phyloP scores from a whole-genome alignment of 164 flowering plant genomes.

The Umbellularia californica region DNA sequence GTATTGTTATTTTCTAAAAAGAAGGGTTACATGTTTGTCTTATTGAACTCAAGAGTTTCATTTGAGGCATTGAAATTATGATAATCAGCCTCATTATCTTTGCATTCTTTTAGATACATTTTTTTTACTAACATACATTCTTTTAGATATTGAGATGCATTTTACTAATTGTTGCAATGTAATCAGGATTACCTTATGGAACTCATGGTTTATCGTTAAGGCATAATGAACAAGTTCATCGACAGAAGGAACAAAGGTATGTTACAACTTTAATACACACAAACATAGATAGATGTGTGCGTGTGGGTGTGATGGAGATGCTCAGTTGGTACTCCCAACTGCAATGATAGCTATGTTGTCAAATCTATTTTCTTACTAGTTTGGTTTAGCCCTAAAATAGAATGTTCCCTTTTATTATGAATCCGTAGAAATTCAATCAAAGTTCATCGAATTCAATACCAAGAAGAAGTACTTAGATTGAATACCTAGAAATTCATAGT shows the following conservation, averaged over 20 bases:
- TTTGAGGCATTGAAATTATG: background rate
- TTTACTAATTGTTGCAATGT: slow-evolving; percentile 11
- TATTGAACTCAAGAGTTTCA: background rate
- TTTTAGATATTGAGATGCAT: slow-evolving; percentile 1
- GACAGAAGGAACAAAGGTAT: slow-evolving; percentile 35
- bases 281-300: no score
- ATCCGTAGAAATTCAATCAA: background rate
- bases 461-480: background rate
- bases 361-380: no score
- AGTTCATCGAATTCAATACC: background rate
- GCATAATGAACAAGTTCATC: slow-evolving; percentile 26
- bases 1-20: background rate
- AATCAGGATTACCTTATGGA: slow-evolving; percentile 49
- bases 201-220: slow-evolving; percentile 28
- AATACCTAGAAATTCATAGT: no score
- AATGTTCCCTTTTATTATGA: background rate
- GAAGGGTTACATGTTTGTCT: background rate
- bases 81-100: background rate
- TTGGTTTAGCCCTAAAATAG: no score
- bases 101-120: background rate
- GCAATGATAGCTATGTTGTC: no score
- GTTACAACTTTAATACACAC: background rate
- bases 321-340: no score
- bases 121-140: no score
- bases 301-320: no score